phyloP scores from a whole-genome alignment of 2,329 filamentous ascomycete genomes.

The Anthostomella pinea region DNA sequence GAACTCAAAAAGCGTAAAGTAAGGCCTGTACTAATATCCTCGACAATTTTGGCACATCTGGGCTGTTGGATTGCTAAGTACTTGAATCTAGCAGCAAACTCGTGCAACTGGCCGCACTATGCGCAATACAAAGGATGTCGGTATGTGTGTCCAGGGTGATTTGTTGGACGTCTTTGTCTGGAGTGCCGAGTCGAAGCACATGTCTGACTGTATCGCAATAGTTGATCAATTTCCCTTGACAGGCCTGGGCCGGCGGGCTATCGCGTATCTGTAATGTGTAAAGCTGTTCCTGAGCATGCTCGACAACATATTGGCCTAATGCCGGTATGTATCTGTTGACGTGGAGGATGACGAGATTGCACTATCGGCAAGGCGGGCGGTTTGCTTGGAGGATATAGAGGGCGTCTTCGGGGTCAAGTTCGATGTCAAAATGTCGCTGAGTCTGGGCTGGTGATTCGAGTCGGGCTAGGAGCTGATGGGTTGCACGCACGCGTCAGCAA shows the following conservation, averaged over 20 bases:
- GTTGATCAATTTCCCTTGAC: neutral
- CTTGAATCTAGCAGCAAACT: too few species aligned
- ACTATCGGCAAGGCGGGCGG: too few species aligned
- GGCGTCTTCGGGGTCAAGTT: neutral
- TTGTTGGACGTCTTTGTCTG: neutral
- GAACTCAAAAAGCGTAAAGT: too few species aligned
- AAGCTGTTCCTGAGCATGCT: neutral
- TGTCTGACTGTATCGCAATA: constrained; percentile 2
- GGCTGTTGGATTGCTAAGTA: too few species aligned
- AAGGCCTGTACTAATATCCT: too few species aligned
- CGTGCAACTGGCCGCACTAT: too few species aligned
- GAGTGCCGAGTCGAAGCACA: constrained; percentile 1
- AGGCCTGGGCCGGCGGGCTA: too few species aligned
- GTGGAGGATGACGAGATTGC: constrained; percentile 1
- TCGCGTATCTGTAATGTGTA: too few species aligned
- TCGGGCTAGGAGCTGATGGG: constrained; percentile 1
- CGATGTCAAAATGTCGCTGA: neutral
- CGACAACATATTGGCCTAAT: neutral
- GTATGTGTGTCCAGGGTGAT: too few species aligned
- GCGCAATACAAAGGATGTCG: too few species aligned
- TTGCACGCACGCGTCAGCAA: too few species aligned
- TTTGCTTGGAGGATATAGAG: constrained; percentile 1
- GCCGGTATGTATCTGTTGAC: constrained; percentile 1
- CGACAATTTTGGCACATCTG: too few species aligned
- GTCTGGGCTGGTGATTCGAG: neutral